Conservation (phyloP, 1,139 yeast genomes). For the Yamadazyma oceani region DNA sequence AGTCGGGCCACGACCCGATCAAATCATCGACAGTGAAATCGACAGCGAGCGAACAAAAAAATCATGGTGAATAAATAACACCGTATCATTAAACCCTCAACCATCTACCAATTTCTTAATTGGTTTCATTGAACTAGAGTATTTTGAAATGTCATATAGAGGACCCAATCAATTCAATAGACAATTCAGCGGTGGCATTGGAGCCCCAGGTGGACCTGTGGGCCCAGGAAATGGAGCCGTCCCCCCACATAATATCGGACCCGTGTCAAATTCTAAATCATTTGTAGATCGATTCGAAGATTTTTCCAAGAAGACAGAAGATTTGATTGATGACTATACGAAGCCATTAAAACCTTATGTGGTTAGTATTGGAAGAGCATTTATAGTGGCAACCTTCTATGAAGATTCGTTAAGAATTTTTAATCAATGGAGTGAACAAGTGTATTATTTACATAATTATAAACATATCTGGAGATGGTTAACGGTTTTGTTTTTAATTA, state of each 20-base stretch:
- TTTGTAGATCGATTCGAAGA: slow-evolving; percentile 46
- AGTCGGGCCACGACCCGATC: too few species aligned
- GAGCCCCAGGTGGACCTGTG: slow-evolving; percentile 4
- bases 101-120: too few species aligned
- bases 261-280: slow-evolving; percentile 23
- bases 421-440: slow-evolving; percentile 91
- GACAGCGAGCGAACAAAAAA: slow-evolving; percentile 5
- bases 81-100: too few species aligned
- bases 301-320: slow-evolving; percentile 47
- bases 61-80: too few species aligned
- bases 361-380: slow-evolving; percentile 84
- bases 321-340: slow-evolving; percentile 44
- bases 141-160: slow-evolving; percentile 35
- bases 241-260: slow-evolving; percentile 25
- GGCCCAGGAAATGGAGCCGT: slow-evolving; percentile 15
- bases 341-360: slow-evolving; percentile 66
- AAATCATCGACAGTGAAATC: not conserved
- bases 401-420: slow-evolving; percentile 87
- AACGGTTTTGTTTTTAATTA: slow-evolving; percentile 65
- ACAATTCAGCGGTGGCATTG: slow-evolving; percentile 22
- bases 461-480: slow-evolving; percentile 79
- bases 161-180: slow-evolving; percentile 34
- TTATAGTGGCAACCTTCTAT: slow-evolving; percentile 90
- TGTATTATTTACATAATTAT: slow-evolving; percentile 76
- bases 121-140: too few species aligned